Percentiles rank a stretch among this genome's conserved stretches.
Conservation (phyloP, 768 basidiomycete species). For the Russula olivacea region DNA sequence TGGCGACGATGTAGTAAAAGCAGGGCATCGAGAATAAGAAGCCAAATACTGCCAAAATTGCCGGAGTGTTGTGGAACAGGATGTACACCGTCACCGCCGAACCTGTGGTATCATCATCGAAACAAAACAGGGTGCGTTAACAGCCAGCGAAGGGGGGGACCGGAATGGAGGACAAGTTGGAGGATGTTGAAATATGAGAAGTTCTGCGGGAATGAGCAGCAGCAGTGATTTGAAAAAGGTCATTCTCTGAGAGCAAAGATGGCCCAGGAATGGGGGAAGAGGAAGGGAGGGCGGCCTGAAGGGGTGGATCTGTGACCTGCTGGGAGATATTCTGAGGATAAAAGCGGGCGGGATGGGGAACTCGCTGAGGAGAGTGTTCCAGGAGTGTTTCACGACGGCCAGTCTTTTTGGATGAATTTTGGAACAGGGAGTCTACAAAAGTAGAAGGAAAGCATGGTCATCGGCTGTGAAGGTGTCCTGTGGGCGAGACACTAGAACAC, state of each 20-base stretch:
- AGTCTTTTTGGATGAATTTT: no score
- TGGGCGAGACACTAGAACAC: no score
- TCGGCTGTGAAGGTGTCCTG: no score
- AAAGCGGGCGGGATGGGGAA: slow-evolving; percentile 33
- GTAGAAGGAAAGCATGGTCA: no score
- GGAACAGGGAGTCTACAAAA: no score
- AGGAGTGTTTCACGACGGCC: neutral
- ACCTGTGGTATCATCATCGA: slow-evolving; percentile 36
- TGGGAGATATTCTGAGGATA: slow-evolving; percentile 28
- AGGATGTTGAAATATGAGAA: slow-evolving; percentile 30
- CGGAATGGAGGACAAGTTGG: slow-evolving; percentile 22
- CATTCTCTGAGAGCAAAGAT: slow-evolving; percentile 47
- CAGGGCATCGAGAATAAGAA: slow-evolving; percentile 90
- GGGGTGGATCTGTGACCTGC: slow-evolving; percentile 45
- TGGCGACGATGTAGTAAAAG: slow-evolving; percentile 82
- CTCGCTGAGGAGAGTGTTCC: slow-evolving; percentile 27
- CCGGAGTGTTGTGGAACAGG: slow-evolving; percentile 67
- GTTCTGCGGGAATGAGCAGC: slow-evolving; percentile 34
- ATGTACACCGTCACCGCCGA: slow-evolving; percentile 73
- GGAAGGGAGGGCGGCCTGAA: slow-evolving; percentile 51
- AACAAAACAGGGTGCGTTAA: neutral
- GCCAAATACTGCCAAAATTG: slow-evolving; percentile 74
- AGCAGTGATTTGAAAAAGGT: slow-evolving; percentile 40
- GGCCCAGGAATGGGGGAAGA: slow-evolving; percentile 65
- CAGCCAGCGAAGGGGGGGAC: neutral